Percentiles rank a stretch among this genome's conserved stretches.
Conservation (phyloP, 176 grass and related monocot genomes). For the Carex kokanica region DNA sequence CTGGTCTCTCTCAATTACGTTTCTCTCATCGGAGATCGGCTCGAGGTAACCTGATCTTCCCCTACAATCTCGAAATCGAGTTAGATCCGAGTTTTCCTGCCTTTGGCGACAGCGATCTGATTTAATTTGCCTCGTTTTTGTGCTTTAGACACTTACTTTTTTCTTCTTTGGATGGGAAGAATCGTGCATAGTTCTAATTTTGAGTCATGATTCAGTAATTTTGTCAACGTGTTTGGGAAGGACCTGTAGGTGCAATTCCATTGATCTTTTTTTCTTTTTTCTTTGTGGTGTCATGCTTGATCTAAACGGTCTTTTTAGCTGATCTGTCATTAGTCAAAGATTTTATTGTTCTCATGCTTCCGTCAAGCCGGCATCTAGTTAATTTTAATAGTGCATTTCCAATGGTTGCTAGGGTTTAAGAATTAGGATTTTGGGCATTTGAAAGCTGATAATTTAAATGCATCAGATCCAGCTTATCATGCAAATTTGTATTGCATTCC, state of each 20-base stretch:
- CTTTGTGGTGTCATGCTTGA: neutral
- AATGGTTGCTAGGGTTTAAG: constrained; percentile 19
- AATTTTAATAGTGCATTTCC: constrained; percentile 1
- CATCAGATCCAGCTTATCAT: constrained; percentile 18
- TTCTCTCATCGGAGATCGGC: constrained; percentile 14
- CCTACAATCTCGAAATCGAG: neutral
- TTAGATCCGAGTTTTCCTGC: neutral
- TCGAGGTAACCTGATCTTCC: neutral
- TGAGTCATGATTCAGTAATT: neutral
- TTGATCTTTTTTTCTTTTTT: constrained; percentile 1
- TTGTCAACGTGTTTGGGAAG: neutral
- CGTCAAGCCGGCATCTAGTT: neutral
- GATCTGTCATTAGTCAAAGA: neutral
- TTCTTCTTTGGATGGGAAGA: neutral
- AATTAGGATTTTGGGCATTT: neutral
- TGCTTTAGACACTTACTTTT: neutral
- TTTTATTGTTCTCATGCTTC: neutral
- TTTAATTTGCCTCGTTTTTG: neutral
- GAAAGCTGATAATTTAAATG: neutral
- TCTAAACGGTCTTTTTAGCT: neutral
- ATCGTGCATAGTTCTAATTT: constrained; percentile 4
- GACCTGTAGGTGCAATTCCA: constrained; percentile 12
- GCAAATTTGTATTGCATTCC: neutral
- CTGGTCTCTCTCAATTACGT: neutral
- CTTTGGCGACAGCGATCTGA: constrained; percentile 8